Evolutionary conservation across 768 basidiomycete genomes (phyloP).

Genomic region (Xerocomellus amylosporus): DNA sequence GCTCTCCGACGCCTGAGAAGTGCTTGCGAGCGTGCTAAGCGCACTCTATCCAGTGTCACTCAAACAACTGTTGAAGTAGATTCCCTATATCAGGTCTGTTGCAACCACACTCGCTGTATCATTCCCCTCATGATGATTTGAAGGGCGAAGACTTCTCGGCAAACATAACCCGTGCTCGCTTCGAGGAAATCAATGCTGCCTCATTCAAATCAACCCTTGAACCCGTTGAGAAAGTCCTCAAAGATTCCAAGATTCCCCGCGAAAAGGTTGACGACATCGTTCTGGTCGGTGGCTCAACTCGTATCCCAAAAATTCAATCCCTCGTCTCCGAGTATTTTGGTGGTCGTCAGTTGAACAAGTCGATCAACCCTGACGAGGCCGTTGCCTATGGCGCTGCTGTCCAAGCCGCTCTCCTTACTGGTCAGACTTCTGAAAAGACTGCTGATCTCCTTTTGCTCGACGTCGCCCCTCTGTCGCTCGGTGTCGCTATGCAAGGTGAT

Average conservation of each 20-base stretch:
- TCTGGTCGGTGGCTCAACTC: constrained; percentile 98
- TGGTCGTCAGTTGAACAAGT: constrained; percentile 98
- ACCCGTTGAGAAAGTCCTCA: constrained; percentile 98
- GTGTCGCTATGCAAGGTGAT: constrained; percentile 99
- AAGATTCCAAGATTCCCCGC: constrained; percentile 97
- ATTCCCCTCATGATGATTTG: constrained; percentile 9
- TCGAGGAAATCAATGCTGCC: constrained; percentile 97
- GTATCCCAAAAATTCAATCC: constrained; percentile 98
- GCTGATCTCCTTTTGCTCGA: constrained; percentile 98
- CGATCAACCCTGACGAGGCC: constrained; percentile 99
- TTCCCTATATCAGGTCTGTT: constrained; percentile 85
- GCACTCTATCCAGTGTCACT: constrained; percentile 95
- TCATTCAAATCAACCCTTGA: constrained; percentile 97
- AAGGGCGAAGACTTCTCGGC: constrained; percentile 97
- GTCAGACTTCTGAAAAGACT: constrained; percentile 98
- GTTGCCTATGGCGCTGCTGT: constrained; percentile 99
- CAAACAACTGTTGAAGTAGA: constrained; percentile 99
- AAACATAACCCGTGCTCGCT: constrained; percentile 98
- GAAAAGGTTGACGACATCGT: constrained; percentile 99
- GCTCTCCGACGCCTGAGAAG: constrained; percentile 93
- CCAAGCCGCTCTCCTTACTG: constrained; percentile 97
- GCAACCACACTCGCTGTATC: not conserved
- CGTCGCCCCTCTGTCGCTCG: constrained; percentile 96
- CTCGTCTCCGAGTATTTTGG: constrained; percentile 99
- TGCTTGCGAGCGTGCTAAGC: constrained; percentile 99